Evolutionary conservation across 176 grass and related monocot species (phyloP), one percentile per base, ranked within the genome.

Genomic region (Lolium multiflorum): DNA sequence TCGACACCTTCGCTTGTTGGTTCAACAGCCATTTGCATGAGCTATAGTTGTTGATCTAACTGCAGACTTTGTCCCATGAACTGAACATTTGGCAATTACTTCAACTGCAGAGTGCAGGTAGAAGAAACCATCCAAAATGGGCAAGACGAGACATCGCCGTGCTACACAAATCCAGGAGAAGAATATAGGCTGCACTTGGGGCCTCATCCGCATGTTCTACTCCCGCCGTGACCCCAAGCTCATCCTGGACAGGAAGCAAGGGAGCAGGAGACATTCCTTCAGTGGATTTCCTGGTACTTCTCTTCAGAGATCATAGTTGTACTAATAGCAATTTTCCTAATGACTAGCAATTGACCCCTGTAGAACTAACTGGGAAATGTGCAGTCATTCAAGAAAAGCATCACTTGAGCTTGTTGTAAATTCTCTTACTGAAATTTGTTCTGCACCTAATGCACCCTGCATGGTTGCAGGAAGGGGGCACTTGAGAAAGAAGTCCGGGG

Each of bases 181-280:
- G 71, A 95, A 73, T 41, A 26, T 77, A 12, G 91, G 96, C 20
- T 98, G 96, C 78, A 88, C 96, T 73, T 83, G 92, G 87, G 87
- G 97, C 48, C 81, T 99, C 73, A 91, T 99, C 82, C 83, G 80
- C 71, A 88, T 99, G 77, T 88, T 99, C 81, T 85, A 94, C 79
- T 94, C 91, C 85, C 79, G 72, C 28, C 51, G 64, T 8, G 88
- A 94, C 28, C 76, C 92, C 22, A 99, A 88, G 88, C 80, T 96
- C 59, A 89, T 96, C 55, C 49, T 94, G 77, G 85, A 94, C 80
- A 80, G 72, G 43, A 95, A 89, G 71, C 86, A 92, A 75, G 90
- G 90, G 50, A 91, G 87, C 63, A 89, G 9, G 77, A 83, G 86
- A 46, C 88, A 82, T 21, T 60, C 28, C 47, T 88, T 88, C 77